Conservation (phyloP, 441 rosid genomes). For the Gossypium schwendimanii region DNA sequence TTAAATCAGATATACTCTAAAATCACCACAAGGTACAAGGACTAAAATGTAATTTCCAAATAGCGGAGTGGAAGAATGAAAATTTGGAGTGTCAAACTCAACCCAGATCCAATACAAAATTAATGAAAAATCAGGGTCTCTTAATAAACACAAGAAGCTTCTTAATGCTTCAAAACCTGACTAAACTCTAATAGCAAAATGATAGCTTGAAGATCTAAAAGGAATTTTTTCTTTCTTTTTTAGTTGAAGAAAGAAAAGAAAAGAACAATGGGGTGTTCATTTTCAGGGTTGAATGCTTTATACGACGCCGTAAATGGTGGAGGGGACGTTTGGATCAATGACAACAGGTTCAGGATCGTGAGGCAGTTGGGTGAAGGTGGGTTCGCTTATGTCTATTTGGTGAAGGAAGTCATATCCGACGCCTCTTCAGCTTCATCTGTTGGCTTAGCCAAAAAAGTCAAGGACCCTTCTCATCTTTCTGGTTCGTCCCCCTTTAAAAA, state of each 20-base stretch:
- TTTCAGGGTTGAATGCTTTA: conserved; percentile 86
- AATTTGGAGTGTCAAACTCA: not conserved
- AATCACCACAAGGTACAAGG: not conserved
- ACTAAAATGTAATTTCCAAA: not conserved
- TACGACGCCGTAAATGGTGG: conserved; percentile 91
- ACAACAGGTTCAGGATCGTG: conserved; percentile 73
- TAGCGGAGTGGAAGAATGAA: not conserved
- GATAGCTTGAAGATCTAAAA: conserved; percentile 12
- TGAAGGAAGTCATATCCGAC: conserved; percentile 65
- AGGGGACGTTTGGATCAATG: conserved; percentile 98
- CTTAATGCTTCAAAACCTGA: not conserved
- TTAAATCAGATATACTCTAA: not conserved
- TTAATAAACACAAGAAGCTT: not conserved
- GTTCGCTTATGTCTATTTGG: conserved; percentile 76
- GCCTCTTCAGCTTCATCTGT: conserved; percentile 38
- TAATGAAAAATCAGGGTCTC: not conserved
- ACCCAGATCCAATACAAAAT: not conserved
- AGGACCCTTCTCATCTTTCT: conserved; percentile 85
- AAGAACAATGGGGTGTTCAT: conserved; percentile 68
- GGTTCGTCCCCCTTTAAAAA: conserved; percentile 32
- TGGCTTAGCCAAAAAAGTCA: conserved; percentile 76
- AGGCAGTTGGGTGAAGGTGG: conserved; percentile 99
- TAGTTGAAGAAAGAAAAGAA: not conserved
- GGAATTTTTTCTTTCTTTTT: not conserved
- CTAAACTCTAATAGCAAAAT: not conserved